These are phyloP conservation scores for Phytophthora sp. DNA, from an alignment of 352 stramenopile species.

Conservation along the genomic window DNA sequence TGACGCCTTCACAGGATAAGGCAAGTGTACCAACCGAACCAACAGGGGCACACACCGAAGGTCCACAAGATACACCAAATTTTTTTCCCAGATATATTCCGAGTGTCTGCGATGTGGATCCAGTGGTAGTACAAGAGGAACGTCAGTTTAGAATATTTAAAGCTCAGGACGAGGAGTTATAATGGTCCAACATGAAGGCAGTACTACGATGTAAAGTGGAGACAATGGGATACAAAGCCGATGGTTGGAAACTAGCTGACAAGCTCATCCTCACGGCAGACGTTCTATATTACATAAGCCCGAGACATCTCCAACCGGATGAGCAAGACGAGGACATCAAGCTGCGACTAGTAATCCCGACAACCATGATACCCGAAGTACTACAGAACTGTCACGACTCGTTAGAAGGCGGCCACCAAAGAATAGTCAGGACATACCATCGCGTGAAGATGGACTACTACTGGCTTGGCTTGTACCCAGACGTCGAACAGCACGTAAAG, in stretches of 20 bases:
- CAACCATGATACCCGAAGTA: constrained; percentile 17
- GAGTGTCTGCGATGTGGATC: too few relatives aligned
- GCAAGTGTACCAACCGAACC: too few relatives aligned
- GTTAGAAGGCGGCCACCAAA: constrained; percentile 9
- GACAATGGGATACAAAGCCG: neutral
- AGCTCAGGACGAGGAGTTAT: too few relatives aligned
- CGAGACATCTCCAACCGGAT: neutral
- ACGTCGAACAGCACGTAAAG: neutral
- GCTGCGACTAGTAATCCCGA: constrained; percentile 15
- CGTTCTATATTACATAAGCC: neutral
- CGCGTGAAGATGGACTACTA: neutral
- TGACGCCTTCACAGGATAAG: neutral
- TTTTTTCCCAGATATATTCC: too few relatives aligned
- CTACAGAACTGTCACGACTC: constrained; percentile 16
- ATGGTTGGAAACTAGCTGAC: constrained; percentile 4
- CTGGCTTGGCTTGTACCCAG: constrained; percentile 8
- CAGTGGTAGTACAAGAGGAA: too few relatives aligned
- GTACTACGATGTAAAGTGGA: neutral
- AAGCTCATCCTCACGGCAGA: constrained; percentile 2
- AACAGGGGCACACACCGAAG: too few relatives aligned
- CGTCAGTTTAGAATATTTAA: too few relatives aligned
- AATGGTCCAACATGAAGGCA: constrained; percentile 9
- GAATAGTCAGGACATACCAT: constrained; percentile 1
- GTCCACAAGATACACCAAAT: too few relatives aligned
- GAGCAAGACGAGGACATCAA: neutral